A percentile compares a stretch with the other conserved stretches of the same genome.
Conservation (phyloP, 192 early-diverging fungal species). For the Geranomyces michiganensis region DNA sequence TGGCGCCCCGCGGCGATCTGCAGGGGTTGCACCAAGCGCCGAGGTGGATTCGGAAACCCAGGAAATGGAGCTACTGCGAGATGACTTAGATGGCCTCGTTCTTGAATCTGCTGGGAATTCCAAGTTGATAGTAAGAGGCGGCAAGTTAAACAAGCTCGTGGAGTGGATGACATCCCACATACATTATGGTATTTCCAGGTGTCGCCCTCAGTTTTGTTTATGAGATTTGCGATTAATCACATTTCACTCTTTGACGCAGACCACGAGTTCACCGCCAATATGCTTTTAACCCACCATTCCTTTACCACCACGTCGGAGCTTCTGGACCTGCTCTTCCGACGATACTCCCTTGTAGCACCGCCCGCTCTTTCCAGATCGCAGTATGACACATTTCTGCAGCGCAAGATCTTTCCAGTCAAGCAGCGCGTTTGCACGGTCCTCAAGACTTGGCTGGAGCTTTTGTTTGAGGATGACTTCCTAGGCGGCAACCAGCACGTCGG, state of each 20-base stretch:
- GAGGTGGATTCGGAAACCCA: slow-evolving; percentile 19
- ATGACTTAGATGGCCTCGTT: slow-evolving; percentile 42
- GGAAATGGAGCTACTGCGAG: slow-evolving; percentile 37
- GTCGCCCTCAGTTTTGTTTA: neutral
- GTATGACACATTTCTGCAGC: slow-evolving; percentile 48
- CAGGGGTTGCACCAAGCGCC: slow-evolving; percentile 21
- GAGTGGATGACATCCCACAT: slow-evolving; percentile 47
- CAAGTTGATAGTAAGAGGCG: slow-evolving; percentile 42
- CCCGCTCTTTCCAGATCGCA: slow-evolving; percentile 42
- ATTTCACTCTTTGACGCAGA: slow-evolving; percentile 34
- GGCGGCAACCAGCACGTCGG: slow-evolving; percentile 38
- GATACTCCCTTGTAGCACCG: slow-evolving; percentile 52
- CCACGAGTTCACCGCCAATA: slow-evolving; percentile 37
- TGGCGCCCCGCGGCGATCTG: slow-evolving; percentile 26
- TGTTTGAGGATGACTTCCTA: slow-evolving; percentile 59
- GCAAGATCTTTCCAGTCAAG: slow-evolving; percentile 48
- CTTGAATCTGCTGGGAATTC: slow-evolving; percentile 26
- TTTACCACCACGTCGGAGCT: slow-evolving; percentile 56
- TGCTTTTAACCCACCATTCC: slow-evolving; percentile 62
- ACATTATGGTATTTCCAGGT: slow-evolving; percentile 31
- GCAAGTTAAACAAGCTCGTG: slow-evolving; percentile 47
- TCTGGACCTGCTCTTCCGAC: slow-evolving; percentile 42
- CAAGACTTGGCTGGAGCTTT: slow-evolving; percentile 46
- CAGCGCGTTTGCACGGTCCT: slow-evolving; percentile 44
- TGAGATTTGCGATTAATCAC: too few species aligned